Evolutionary conservation across 345 rosid species (phyloP).

Genomic region (Hibiscus mutabilis): DNA sequence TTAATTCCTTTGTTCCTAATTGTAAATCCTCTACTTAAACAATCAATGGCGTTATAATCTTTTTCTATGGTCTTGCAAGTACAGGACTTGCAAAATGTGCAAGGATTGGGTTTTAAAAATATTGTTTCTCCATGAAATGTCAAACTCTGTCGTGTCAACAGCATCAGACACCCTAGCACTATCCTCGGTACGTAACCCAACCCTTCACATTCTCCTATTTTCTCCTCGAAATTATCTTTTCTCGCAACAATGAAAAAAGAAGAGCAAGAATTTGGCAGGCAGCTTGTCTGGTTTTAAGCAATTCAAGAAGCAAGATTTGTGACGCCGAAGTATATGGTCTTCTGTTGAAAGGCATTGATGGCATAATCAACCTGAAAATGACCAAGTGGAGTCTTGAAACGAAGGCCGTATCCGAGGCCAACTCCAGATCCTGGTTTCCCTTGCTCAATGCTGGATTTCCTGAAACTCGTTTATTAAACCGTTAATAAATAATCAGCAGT

Average conservation of each 20-base stretch:
- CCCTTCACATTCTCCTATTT: not conserved
- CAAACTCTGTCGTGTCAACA: not conserved
- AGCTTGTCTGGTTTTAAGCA: not conserved
- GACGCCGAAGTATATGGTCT: constrained; percentile 76
- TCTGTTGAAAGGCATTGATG: constrained; percentile 66
- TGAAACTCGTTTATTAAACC: constrained; percentile 25
- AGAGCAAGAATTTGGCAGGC: not conserved
- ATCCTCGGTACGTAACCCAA: not conserved
- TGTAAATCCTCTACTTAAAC: not conserved
- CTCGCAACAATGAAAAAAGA: not conserved
- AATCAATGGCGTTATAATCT: not conserved
- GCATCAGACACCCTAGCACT: not conserved
- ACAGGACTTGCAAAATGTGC: not conserved
- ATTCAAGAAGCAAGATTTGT: constrained; percentile 60
- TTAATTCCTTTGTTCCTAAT: not conserved
- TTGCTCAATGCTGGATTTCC: constrained; percentile 84
- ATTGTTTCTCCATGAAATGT: not conserved
- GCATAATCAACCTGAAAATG: constrained; percentile 67
- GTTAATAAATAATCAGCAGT: not conserved
- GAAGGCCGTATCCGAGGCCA: constrained; percentile 68
- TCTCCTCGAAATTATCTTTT: not conserved
- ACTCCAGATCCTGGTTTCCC: constrained; percentile 84
- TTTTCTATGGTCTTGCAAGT: not conserved
- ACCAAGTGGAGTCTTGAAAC: constrained; percentile 60
- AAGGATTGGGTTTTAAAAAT: not conserved